A percentile compares a stretch with the other conserved stretches of the same genome.
These are phyloP conservation scores for Trichosporon coremiiforme DNA, from an alignment of 1,284 basidiomycete species.

Conservation along the genomic window DNA sequence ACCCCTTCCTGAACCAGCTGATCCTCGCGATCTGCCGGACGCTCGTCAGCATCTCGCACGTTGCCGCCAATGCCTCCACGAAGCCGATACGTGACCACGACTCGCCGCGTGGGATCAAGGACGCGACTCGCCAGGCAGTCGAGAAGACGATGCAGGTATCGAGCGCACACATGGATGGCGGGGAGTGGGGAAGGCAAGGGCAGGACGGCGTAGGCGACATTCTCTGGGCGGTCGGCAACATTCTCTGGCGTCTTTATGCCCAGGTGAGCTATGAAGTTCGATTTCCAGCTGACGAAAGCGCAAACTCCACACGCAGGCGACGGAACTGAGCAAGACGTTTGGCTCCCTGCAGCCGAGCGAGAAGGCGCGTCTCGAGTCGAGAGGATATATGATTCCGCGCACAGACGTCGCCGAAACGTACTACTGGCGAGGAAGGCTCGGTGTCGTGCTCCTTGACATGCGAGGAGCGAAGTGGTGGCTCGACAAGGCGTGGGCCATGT, in stretches of 20 bases:
- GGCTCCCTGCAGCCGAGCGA: conserved; percentile 40
- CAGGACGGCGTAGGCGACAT: conserved; percentile 40
- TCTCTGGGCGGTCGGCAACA: conserved; percentile 45
- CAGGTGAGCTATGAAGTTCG: conserved; percentile 32
- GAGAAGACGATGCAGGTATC: conserved; percentile 45
- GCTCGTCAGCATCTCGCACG: conserved; percentile 24
- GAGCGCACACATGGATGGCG: conserved; percentile 29
- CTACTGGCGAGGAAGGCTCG: conserved; percentile 51
- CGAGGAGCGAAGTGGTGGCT: conserved; percentile 42
- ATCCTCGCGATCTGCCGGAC: conserved; percentile 31
- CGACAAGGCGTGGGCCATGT: conserved; percentile 43
- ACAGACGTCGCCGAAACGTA: conserved; percentile 47
- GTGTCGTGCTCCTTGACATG: conserved; percentile 47
- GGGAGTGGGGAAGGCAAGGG: conserved; percentile 33
- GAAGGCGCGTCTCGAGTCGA: conserved; percentile 37
- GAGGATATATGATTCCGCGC: conserved; percentile 31
- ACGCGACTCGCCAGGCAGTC: conserved; percentile 47
- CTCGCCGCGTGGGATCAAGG: conserved; percentile 45
- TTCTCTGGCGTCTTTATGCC: conserved; percentile 49
- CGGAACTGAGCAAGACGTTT: conserved; percentile 42
- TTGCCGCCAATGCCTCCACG: conserved; percentile 39
- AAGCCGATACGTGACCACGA: conserved; percentile 36
- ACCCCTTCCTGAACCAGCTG: conserved; percentile 43
- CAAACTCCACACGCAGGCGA: conserved; percentile 48
- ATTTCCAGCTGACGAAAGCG: conserved; percentile 30